A percentile compares a stretch with the other conserved stretches of the same genome.
Conservation (phyloP, 371 early-diverging fungal genomes). For the Coemansia sp. region DNA sequence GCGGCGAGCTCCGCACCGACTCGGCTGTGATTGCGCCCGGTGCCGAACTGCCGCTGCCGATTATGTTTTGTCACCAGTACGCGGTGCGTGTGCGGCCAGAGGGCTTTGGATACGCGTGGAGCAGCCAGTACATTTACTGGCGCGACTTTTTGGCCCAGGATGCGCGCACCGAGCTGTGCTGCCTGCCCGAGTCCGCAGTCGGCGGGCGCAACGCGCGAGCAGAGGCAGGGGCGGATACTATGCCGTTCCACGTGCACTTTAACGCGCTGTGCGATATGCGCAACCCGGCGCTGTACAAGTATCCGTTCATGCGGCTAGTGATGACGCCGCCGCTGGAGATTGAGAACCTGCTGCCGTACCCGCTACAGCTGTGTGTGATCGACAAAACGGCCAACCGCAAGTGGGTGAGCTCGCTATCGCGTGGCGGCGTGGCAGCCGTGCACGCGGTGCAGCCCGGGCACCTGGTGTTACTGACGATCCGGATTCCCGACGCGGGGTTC, state of each 20-base stretch:
- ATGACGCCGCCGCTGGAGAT: slow-evolving; percentile 89
- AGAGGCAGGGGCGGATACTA: slow-evolving; percentile 51
- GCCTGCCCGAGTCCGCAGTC: slow-evolving; percentile 10
- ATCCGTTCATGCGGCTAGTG: slow-evolving; percentile 81
- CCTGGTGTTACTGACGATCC: slow-evolving; percentile 72
- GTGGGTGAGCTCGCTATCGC: slow-evolving; percentile 63
- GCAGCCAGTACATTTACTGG: slow-evolving; percentile 69
- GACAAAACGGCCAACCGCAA: slow-evolving; percentile 73
- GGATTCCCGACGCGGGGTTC: slow-evolving; percentile 69
- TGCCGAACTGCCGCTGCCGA: slow-evolving; percentile 81
- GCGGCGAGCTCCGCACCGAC: slow-evolving; percentile 54
- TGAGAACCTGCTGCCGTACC: slow-evolving; percentile 93
- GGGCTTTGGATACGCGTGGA: slow-evolving; percentile 83
- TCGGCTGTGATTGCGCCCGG: slow-evolving; percentile 64
- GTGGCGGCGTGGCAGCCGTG: slow-evolving; percentile 74
- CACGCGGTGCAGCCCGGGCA: slow-evolving; percentile 86
- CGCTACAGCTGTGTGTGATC: slow-evolving; percentile 72
- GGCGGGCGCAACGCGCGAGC: neutral
- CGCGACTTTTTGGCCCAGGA: slow-evolving; percentile 55
- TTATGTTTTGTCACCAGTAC: slow-evolving; percentile 78
- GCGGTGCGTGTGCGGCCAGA: slow-evolving; percentile 79
- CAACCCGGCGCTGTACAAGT: slow-evolving; percentile 53
- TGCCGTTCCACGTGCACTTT: slow-evolving; percentile 47
- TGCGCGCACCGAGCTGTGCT: slow-evolving; percentile 36
- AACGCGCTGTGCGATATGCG: slow-evolving; percentile 40